phyloP scores from a whole-genome alignment of 768 basidiomycete genomes.

The Sporobolomyces pararoseus region DNA sequence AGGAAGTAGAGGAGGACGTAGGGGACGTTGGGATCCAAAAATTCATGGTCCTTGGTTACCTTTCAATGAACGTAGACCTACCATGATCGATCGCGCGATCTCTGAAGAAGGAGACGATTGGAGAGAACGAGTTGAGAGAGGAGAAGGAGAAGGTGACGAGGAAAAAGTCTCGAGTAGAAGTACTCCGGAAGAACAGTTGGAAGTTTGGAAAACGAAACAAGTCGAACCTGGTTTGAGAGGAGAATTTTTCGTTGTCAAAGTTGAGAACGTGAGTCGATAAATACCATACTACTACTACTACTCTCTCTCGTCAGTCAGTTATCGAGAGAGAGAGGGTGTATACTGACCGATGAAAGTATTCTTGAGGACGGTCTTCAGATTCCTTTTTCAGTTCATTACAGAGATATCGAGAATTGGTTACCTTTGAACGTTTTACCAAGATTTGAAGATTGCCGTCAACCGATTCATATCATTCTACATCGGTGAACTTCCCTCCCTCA shows the following conservation, averaged over 20 bases:
- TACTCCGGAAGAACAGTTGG: not conserved
- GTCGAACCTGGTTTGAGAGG: not conserved
- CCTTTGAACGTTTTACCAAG: conserved; percentile 7
- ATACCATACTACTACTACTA: not conserved
- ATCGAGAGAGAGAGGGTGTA: too few relatives aligned
- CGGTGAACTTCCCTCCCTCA: conserved; percentile 10
- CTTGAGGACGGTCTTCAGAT: too few relatives aligned
- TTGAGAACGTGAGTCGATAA: conserved; percentile 11
- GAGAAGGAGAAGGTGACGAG: not conserved
- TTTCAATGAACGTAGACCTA: not conserved
- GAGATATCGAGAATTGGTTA: conserved; percentile 17
- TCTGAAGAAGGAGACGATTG: not conserved
- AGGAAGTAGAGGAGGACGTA: not conserved
- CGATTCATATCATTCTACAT: conserved; percentile 40
- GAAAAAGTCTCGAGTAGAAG: not conserved
- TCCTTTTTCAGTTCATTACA: conserved; percentile 15
- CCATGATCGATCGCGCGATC: too few relatives aligned
- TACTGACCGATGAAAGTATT: too few relatives aligned
- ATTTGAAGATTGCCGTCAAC: not conserved
- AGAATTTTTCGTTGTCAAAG: not conserved
- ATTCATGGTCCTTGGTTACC: not conserved
- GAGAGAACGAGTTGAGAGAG: not conserved
- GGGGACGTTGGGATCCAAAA: not conserved
- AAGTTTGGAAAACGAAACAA: not conserved
- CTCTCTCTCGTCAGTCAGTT: too few relatives aligned